Conservation (phyloP, 192 early-diverging fungal genomes). For the Dimargaris xerosporica region DNA sequence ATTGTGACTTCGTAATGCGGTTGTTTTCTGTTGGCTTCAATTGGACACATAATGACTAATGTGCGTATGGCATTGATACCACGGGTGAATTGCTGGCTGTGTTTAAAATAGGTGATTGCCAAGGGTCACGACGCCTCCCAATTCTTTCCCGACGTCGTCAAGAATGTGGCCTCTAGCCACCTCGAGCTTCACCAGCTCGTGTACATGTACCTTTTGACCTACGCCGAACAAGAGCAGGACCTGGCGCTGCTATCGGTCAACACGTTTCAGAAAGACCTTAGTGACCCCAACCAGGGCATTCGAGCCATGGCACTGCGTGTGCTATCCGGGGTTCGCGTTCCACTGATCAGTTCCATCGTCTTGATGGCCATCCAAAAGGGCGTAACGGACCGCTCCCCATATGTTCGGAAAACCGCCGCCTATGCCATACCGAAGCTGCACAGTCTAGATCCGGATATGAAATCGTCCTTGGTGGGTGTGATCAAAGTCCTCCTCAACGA, state of each 20-base stretch:
- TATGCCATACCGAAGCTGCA: conserved; percentile 68
- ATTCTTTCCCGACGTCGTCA: conserved; percentile 90
- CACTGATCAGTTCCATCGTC: conserved; percentile 81
- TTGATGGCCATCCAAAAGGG: conserved; percentile 81
- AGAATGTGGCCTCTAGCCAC: conserved; percentile 85
- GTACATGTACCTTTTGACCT: conserved; percentile 89
- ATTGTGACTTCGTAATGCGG: too few species aligned
- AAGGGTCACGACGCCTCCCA: conserved; percentile 81
- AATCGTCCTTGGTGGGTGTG: conserved; percentile 59
- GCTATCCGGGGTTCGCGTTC: conserved; percentile 87
- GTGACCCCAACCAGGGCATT: conserved; percentile 84
- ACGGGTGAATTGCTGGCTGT: too few species aligned
- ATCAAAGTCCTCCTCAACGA: conserved; percentile 68
- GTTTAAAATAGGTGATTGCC: conserved; percentile 25
- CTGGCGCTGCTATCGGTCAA: conserved; percentile 90
- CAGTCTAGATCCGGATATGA: conserved; percentile 63
- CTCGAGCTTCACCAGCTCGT: conserved; percentile 88
- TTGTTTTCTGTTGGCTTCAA: too few species aligned
- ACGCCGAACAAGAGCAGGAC: conserved; percentile 94
- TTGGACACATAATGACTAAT: too few species aligned
- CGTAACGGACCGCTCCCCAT: conserved; percentile 70
- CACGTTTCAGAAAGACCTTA: conserved; percentile 93
- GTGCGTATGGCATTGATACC: too few species aligned
- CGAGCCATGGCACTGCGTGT: conserved; percentile 91
- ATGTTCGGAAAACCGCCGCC: conserved; percentile 86